These are phyloP conservation scores for Bombardia bombarda DNA, from an alignment of 495 filamentous ascomycete genomes.

Conservation along the genomic window DNA sequence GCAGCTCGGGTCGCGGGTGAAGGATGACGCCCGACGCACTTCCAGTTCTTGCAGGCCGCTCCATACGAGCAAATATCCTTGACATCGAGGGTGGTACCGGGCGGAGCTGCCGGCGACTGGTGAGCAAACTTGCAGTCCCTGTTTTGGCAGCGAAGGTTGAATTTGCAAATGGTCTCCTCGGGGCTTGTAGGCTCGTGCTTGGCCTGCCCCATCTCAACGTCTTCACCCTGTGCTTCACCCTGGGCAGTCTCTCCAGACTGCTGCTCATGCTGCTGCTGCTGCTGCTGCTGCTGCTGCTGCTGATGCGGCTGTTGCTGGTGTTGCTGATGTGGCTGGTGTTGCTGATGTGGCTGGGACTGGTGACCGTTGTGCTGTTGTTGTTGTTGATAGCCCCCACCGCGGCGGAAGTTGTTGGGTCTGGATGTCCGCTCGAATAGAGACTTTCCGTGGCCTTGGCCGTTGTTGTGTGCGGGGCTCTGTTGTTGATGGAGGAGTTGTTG, in stretches of 20 bases:
- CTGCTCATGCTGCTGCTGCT: background rate
- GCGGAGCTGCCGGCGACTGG: slow-evolving; percentile 84
- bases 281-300: slow-evolving; percentile 14
- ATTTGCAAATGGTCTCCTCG: slow-evolving; percentile 69
- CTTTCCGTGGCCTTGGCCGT: slow-evolving; percentile 41
- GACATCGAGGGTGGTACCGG: slow-evolving; percentile 66
- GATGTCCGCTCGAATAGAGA: slow-evolving; percentile 70
- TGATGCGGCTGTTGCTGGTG: slow-evolving; percentile 2
- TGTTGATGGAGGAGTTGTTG: slow-evolving; percentile 60
- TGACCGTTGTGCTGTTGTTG: slow-evolving; percentile 24
- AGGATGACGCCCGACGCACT: slow-evolving; percentile 86
- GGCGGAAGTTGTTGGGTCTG: slow-evolving; percentile 23
- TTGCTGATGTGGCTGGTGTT: slow-evolving; percentile 15
- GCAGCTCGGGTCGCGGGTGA: slow-evolving; percentile 74
- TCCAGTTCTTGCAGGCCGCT: slow-evolving; percentile 86
- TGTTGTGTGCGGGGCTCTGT: no score
- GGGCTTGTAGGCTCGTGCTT: slow-evolving; percentile 41
- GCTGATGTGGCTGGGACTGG: slow-evolving; percentile 8
- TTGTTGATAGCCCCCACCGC: slow-evolving; percentile 28
- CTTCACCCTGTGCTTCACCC: slow-evolving; percentile 29
- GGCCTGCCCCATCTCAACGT: slow-evolving; percentile 44
- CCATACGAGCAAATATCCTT: slow-evolving; percentile 77
- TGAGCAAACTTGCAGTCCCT: slow-evolving; percentile 88
- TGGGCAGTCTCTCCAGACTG: slow-evolving; percentile 16
- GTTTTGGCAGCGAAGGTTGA: slow-evolving; percentile 79